These are phyloP conservation scores for Leccinellum rugosiceps DNA, from an alignment of 768 basidiomycete species.

Conservation along the genomic window DNA sequence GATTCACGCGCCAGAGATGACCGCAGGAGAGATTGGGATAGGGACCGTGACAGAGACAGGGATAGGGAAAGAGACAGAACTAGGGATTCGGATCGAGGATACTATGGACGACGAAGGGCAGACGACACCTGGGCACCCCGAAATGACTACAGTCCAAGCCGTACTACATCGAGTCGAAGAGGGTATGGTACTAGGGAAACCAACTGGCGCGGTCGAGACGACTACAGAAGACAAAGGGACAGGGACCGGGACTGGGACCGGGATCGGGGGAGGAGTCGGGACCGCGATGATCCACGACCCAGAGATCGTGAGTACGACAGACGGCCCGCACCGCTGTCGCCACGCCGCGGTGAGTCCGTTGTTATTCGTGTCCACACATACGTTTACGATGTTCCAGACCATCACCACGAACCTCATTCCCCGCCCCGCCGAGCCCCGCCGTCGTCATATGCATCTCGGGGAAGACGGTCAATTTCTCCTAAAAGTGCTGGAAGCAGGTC, in stretches of 20 bases:
- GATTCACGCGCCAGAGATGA: constrained; percentile 21
- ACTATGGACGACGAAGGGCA: constrained; percentile 16
- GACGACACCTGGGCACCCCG: constrained; percentile 15
- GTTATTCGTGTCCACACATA: not conserved
- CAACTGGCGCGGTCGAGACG: constrained; percentile 22
- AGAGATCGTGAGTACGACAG: constrained; percentile 24
- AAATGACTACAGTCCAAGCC: constrained; percentile 19
- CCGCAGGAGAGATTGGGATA: constrained; percentile 24
- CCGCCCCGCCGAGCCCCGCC: constrained; percentile 15
- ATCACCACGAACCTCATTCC: constrained; percentile 8
- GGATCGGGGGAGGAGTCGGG: constrained; percentile 18
- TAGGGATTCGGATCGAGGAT: constrained; percentile 15
- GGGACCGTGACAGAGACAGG: constrained; percentile 21
- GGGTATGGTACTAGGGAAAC: constrained; percentile 13
- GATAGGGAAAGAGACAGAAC: constrained; percentile 8
- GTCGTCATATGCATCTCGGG: constrained; percentile 13
- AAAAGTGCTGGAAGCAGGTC: constrained; percentile 21
- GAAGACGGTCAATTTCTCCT: constrained; percentile 22
- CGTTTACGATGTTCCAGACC: constrained; percentile 11
- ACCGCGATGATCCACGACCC: constrained; percentile 18
- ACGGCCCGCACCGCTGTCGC: constrained; percentile 16
- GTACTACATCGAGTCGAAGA: constrained; percentile 8
- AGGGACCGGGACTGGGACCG: constrained; percentile 18
- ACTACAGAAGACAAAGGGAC: constrained; percentile 20
- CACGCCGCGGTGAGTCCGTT: constrained; percentile 24